Evolutionary conservation across 352 stramenopile species (phyloP).

Genomic region (Pythium apleroticum): DNA sequence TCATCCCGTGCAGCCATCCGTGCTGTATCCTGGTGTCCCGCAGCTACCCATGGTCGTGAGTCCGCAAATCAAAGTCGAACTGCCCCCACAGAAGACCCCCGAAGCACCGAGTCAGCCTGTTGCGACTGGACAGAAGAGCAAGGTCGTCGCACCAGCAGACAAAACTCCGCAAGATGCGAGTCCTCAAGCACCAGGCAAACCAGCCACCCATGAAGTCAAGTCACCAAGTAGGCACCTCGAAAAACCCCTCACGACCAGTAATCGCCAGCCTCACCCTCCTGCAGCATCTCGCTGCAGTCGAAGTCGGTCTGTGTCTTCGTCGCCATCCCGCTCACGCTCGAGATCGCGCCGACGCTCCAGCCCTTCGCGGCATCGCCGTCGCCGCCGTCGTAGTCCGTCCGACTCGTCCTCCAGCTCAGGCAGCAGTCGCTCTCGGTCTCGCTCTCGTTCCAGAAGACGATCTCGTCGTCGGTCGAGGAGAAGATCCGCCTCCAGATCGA

Average conservation of each 20-base stretch:
- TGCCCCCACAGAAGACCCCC: background rate
- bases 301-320: background rate
- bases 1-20: background rate
- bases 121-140: background rate
- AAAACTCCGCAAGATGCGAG: background rate
- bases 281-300: background rate
- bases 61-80: background rate
- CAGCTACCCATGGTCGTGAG: background rate
- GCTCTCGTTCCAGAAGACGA: background rate
- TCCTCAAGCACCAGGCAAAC: background rate
- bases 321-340: background rate
- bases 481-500: background rate
- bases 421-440: background rate
- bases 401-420: background rate
- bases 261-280: background rate
- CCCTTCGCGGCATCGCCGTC: background rate
- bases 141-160: background rate
- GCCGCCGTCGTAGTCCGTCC: background rate
- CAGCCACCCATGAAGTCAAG: background rate
- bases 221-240: background rate
- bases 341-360: background rate
- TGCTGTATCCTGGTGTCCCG: background rate
- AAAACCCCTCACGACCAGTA: background rate
- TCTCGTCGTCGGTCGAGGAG: background rate
- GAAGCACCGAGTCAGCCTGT: background rate